These are phyloP conservation scores for Pythium aquatile DNA, from an alignment of 352 stramenopile species.

Conservation along the genomic window DNA sequence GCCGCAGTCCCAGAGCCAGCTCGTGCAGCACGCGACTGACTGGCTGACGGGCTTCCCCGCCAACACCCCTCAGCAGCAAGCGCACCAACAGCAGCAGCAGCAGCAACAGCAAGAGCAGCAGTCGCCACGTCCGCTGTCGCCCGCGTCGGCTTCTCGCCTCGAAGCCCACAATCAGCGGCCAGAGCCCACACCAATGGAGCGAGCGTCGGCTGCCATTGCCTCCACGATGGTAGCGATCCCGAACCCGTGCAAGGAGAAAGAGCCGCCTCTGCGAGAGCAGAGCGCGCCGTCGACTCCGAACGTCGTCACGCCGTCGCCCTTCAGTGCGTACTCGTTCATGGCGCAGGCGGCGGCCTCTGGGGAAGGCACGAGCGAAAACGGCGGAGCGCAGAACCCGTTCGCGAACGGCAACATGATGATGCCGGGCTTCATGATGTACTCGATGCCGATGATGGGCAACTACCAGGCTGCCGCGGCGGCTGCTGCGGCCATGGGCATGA, in stretches of 20 bases:
- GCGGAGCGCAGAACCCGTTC: conserved; percentile 11
- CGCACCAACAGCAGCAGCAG: conserved; percentile 21
- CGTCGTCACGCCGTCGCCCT: conserved; percentile 24
- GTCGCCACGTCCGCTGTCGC: conserved; percentile 12
- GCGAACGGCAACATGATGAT: conserved; percentile 60
- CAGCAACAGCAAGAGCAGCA: conserved; percentile 10
- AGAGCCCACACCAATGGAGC: conserved; percentile 20
- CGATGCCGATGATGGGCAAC: conserved; percentile 75
- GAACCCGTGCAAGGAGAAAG: conserved; percentile 27
- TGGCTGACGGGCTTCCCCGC: conserved; percentile 23
- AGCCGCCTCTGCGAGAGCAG: not conserved
- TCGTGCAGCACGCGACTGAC: conserved; percentile 28
- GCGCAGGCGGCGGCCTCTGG: conserved; percentile 7
- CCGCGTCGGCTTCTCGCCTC: conserved; percentile 13
- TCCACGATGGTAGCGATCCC: conserved; percentile 44
- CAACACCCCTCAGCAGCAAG: not conserved
- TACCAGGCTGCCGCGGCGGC: conserved; percentile 28
- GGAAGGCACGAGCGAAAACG: conserved; percentile 14
- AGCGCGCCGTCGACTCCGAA: conserved; percentile 14
- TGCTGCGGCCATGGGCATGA: conserved; percentile 36
- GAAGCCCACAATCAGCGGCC: conserved; percentile 21
- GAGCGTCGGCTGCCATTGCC: conserved; percentile 19
- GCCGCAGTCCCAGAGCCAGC: conserved; percentile 38
- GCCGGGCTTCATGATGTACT: conserved; percentile 84
- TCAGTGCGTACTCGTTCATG: conserved; percentile 29